Conservation (phyloP, 371 early-diverging fungal species). For the Coemansia sp. region DNA sequence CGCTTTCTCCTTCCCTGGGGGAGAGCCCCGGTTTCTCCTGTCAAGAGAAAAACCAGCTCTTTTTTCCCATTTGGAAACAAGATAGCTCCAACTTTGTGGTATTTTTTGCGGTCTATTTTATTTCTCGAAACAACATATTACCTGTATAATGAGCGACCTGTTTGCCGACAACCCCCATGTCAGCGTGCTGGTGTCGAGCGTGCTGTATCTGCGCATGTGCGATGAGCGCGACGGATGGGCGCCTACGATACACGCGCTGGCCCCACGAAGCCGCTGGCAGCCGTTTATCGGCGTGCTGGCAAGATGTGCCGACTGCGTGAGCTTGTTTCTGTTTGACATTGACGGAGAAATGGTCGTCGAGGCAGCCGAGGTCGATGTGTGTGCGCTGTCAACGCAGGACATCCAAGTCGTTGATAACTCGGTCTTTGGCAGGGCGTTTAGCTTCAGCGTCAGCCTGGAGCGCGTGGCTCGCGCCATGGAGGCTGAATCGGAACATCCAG, state of each 20-base stretch:
- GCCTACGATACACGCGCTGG: slow-evolving; percentile 31
- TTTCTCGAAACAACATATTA: not conserved
- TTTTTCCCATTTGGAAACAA: no score
- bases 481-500: not conserved
- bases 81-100: no score
- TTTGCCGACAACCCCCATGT: slow-evolving; percentile 5
- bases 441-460: slow-evolving; percentile 52
- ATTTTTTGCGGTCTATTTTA: not conserved
- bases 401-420: slow-evolving; percentile 51
- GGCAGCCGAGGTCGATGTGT: slow-evolving; percentile 36
- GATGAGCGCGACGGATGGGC: slow-evolving; percentile 6
- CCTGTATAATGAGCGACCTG: not conserved
- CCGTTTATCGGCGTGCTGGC: slow-evolving; percentile 38
- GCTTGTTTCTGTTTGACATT: slow-evolving; percentile 33
- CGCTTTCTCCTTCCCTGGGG: no score
- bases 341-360: slow-evolving; percentile 19
- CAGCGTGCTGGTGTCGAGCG: slow-evolving; percentile 20
- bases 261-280: slow-evolving; percentile 19
- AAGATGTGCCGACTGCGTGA: slow-evolving; percentile 21
- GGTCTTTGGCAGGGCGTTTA: slow-evolving; percentile 55
- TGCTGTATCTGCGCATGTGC: slow-evolving; percentile 32
- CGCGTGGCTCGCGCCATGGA: not conserved
- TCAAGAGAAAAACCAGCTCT: no score
- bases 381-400: slow-evolving; percentile 14
- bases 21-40: no score